Percentiles rank a stretch among this genome's conserved stretches.
These are phyloP conservation scores for Logfia minima DNA, from an alignment of 129 eudicot genomes.

Conservation along the genomic window DNA sequence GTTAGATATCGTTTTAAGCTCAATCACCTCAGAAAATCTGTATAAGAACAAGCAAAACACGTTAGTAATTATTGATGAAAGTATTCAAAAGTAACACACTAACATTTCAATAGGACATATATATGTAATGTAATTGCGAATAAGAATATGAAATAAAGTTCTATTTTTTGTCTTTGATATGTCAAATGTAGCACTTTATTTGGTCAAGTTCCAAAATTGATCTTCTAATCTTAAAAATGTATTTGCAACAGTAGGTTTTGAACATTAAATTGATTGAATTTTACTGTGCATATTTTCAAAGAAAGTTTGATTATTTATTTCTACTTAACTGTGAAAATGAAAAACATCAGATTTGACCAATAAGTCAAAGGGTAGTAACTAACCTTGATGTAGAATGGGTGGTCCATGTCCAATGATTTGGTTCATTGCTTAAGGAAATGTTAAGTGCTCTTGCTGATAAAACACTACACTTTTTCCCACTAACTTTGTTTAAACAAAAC, in stretches of 20 bases:
- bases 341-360: constrained; percentile 10
- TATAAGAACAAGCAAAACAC: not conserved
- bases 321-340: not conserved
- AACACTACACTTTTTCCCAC: constrained; percentile 46
- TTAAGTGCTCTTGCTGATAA: constrained; percentile 54
- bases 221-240: not conserved
- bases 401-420: constrained; percentile 60
- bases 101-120: too few species aligned
- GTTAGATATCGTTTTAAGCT: constrained; percentile 43
- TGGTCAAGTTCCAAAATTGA: not conserved
- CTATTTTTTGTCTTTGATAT: not conserved
- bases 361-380: not conserved
- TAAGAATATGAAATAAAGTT: too few species aligned
- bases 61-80: not conserved
- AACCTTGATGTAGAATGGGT: constrained; percentile 49
- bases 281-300: too few species aligned
- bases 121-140: too few species aligned
- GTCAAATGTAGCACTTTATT: not conserved
- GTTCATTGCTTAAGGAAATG: constrained; percentile 44
- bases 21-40: constrained; percentile 62
- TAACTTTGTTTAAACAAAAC: constrained; percentile 45
- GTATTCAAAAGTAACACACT: not conserved
- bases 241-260: not conserved
- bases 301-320: not conserved
- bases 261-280: not conserved